Conservation (phyloP, 2,329 filamentous ascomycete genomes). For the Colletotrichum sojae region DNA sequence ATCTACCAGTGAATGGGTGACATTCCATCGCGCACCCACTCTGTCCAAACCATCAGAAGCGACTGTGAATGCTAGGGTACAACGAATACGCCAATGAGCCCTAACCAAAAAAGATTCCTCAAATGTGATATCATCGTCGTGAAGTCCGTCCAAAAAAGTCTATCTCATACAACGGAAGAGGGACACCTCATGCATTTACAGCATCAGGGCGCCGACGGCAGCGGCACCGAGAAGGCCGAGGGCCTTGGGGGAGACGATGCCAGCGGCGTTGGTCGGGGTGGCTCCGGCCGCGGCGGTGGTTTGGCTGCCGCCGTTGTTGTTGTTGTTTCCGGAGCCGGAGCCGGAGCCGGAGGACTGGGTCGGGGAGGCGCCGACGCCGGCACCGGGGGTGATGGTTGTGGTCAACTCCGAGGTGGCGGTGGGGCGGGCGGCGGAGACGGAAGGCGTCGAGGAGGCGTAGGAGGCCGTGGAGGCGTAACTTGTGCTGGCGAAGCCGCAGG, state of each 20-base stretch:
- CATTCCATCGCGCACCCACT: not conserved
- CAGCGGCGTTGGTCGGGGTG: slow-evolving; percentile 35
- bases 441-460: slow-evolving; percentile 34
- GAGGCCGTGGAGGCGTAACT: slow-evolving; percentile 36
- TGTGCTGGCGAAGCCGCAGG: slow-evolving; percentile 43
- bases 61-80: slow-evolving; percentile 35
- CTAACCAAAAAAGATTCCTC: not conserved
- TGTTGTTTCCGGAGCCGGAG: slow-evolving; percentile 13
- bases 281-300: not conserved
- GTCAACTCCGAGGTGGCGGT: slow-evolving; percentile 41
- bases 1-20: not conserved
- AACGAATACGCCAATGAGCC: slow-evolving; percentile 7
- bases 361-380: slow-evolving; percentile 26
- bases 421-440: slow-evolving; percentile 37
- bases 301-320: slow-evolving; percentile 18
- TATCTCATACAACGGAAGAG: no score
- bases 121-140: slow-evolving; percentile 17
- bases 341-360: slow-evolving; percentile 18
- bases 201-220: slow-evolving; percentile 32
- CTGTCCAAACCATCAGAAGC: slow-evolving; percentile 17
- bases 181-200: slow-evolving; percentile 11
- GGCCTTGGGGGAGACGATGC: slow-evolving; percentile 23
- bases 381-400: slow-evolving; percentile 39
- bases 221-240: slow-evolving; percentile 36
- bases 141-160: not conserved